Conservation (phyloP, 2,329 filamentous ascomycete genomes). For the Coccinonectria pachysandricola region DNA sequence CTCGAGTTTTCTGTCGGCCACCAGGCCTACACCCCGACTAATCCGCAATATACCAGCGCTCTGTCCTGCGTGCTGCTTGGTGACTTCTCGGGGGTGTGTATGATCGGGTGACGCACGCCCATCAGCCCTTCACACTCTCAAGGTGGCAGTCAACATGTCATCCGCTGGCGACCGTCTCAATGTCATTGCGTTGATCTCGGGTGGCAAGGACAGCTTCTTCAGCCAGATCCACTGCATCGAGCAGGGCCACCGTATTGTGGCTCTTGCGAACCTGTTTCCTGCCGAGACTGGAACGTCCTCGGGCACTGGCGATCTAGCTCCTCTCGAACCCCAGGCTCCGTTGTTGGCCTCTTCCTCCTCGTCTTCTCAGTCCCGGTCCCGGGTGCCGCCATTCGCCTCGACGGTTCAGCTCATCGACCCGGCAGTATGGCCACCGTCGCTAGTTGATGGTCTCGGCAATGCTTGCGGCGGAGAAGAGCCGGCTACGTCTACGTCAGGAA, state of each 20-base stretch:
- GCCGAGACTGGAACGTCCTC: conserved; percentile 4
- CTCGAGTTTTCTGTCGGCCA: no score
- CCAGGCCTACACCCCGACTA: no score
- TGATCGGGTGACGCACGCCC: no score
- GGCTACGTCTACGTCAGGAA: conserved; percentile 12
- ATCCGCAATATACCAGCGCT: no score
- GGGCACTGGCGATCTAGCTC: conserved; percentile 1
- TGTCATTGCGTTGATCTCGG: conserved; percentile 87
- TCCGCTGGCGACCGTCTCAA: conserved; percentile 43
- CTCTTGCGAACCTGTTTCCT: conserved; percentile 77
- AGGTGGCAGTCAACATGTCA: conserved; percentile 29
- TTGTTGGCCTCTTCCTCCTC: conserved; percentile 5
- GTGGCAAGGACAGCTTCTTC: conserved; percentile 95
- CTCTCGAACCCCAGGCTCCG: conserved; percentile 1
- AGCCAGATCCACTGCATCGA: conserved; percentile 81
- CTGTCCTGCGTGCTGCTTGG: no score
- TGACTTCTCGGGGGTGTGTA: no score
- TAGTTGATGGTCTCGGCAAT: conserved; percentile 3
- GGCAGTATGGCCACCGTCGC: conserved; percentile 10
- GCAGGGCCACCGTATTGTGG: conserved; percentile 77
- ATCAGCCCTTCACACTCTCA: no score
- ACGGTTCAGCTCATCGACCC: conserved; percentile 15
- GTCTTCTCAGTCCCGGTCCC: conserved; percentile 3
- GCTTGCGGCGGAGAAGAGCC: conserved; percentile 1
- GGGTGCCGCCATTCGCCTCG: conserved; percentile 7